Evolutionary conservation across 352 stramenopile genomes (phyloP), one percentile per base, ranked within the genome.

Genomic region (Phytophthora chlamydospora): DNA sequence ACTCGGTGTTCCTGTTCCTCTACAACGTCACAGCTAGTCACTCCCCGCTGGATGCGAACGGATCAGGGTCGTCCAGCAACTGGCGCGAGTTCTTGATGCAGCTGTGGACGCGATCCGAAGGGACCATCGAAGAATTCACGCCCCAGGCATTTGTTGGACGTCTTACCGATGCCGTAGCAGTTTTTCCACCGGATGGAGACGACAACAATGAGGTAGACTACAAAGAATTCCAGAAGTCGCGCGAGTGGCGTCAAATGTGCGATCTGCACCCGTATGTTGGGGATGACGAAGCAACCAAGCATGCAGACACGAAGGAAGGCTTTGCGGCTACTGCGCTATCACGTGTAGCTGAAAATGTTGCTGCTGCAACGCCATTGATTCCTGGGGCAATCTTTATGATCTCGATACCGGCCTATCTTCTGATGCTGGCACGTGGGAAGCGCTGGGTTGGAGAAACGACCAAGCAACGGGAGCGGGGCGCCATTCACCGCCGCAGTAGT

Each of bases 1-100:
- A 81, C 19, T 69, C 80, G 0, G 45, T 91, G 4, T 89, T 91
- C 41, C 52, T 91, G 6, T 89, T 91, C 55, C 61, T 89, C 0
- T 91, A 73, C 55, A 64, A 83, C 29, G 44, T 79, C 14, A 38
- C 45, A 42, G n/a, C 49, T 43, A 65, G 21, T 11, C 34, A 57
- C 10, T 68, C 32, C 27, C 46, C 45, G 12, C 12, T 66, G 9
- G 34, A 27, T 13, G 53, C 46, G 2, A 46, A 40, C 27, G 21
- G 31, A 1, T 60, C 29, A 27, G 47, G 34, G 0, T 62, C 45
- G 14, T 42, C 33, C 8, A 50, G 24, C 44, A 47, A 65, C 16
- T 90, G 81, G 81, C 77, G 75, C 3, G 75, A 90, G 47, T 88
- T 78, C 44, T 66, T 91, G 17, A 75, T 89, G 62, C 59, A 61